A percentile compares a stretch with the other conserved stretches of the same genome.
phyloP scores from a whole-genome alignment of 179 eudicot genomes.

The Silene coronaria region DNA sequence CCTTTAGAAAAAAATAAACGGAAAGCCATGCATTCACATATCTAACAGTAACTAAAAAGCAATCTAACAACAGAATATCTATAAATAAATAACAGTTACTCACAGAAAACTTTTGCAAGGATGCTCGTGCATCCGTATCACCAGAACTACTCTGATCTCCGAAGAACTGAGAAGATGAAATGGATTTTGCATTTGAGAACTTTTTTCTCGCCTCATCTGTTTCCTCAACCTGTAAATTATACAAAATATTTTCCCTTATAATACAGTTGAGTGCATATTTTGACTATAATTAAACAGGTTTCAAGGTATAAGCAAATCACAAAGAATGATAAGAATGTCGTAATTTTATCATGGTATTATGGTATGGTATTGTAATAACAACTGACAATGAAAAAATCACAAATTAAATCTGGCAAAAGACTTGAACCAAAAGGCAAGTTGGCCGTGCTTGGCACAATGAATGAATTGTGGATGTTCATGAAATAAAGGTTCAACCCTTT shows the following conservation, averaged over 20 bases:
- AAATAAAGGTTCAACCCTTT: not conserved
- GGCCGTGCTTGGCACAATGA: not conserved
- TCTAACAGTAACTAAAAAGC: not conserved
- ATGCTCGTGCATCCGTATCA: slow-evolving; percentile 54
- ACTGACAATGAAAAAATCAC: not conserved
- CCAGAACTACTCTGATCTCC: slow-evolving; percentile 60
- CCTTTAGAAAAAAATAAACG: not conserved
- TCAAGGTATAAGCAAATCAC: not conserved
- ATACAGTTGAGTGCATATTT: not conserved
- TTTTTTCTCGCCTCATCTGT: slow-evolving; percentile 93
- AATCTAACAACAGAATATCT: slow-evolving; percentile 6
- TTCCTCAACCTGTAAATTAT: slow-evolving; percentile 57
- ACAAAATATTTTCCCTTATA: not conserved
- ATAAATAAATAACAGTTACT: slow-evolving; percentile 26
- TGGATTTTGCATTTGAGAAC: slow-evolving; percentile 91
- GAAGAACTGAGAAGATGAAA: slow-evolving; percentile 84
- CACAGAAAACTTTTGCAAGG: slow-evolving; percentile 78
- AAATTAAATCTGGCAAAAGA: not conserved
- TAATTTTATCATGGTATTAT: not conserved
- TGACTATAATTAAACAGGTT: not conserved
- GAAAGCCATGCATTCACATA: not conserved
- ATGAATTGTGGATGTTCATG: not conserved
- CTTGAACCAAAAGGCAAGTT: not conserved
- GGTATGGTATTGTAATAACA: not conserved
- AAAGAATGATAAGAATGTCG: not conserved